Evolutionary conservation across 371 early-diverging fungal species (phyloP), one percentile per base, ranked within the genome.

Genomic region (Saksenaea vasiformis): DNA sequence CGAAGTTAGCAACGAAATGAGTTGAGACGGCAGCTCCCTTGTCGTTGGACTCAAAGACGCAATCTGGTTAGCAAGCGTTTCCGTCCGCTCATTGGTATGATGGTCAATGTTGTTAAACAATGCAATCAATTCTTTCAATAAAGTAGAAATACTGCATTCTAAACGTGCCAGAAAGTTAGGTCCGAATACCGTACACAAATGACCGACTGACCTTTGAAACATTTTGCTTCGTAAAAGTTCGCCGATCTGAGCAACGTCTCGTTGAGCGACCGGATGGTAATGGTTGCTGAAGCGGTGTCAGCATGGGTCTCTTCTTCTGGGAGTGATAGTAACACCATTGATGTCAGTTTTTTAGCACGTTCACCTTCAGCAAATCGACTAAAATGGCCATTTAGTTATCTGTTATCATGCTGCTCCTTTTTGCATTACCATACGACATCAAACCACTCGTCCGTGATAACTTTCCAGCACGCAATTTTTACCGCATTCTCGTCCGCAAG

Each of bases 391-490:
- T 27, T 26, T 26, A 65, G 9, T 7, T 22, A 7, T 17, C 9
- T 11, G 10, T 3, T 22, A 2, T n/a, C 5, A 17, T 47, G 9
- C 8, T 10, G 7, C 5, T 22, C 3, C 22, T 7, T 47, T 19
- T 0, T 47, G 17, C 22, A 17, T 10, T 73, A 78, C 78, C 71
- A 71, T 11, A 81, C 61, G 28, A 77, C 64, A 37, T 81, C 85
- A 56, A 86, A 74, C 87, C 87, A 86, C 60, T 86, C 85, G 57
- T 83, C 84, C 0, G 77, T 70, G 7, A 85, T 61, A 19, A 84
- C 64, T 58, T 86, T 83, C 82, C 84, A 86, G 36, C 77, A 78
- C 1, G 83, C 87, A 39, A 85, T 68, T 37, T 76, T 66, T 8
- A 78, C 73, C 5, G 53, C 58, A n/a, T 72, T 24, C 9, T 59